Base-by-base conservation (phyloP, 352 stramenopile species). In the Globisporangium perplexum region DNA sequence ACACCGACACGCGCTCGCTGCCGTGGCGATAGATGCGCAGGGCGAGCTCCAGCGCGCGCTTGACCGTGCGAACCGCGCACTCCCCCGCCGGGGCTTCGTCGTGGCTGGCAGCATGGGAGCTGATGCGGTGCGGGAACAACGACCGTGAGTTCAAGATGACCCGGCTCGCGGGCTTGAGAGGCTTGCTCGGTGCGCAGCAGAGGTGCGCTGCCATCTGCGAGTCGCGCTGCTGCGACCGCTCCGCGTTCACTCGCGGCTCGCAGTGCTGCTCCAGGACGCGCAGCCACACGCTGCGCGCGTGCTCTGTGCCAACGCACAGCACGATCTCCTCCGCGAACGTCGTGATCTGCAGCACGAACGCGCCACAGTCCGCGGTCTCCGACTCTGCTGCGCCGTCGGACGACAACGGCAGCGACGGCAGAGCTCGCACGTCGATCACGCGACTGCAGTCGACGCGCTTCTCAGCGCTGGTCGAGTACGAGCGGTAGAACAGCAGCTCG, bases 241-340 rank as follows among this genome's bases (percentile, higher is more conserved):
- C 68, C 45, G 80, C 72, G 42, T 88, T 90, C 10, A 51, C 38
- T 14, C 68, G 60, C 20, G 64, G 62, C 17, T 71, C 59, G 53
- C 76, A 86, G n/a, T 79, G 75, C 50, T 90, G 74, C 18, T 73
- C 43, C 10, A 92, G 56, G 18, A 81, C 74, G 39, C 71, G 72
- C 26, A 92, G 62, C 81, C 81, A 92, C 18, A 75, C 62, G 55
- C 81, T 74, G 22, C 78, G 77, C 18, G 78, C 72, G 15, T 79
- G 78, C 36, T 72, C 68, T 12, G 72, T 86, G 20, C 68, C 65
- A 18, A 90, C 71, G 47, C 77, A 90, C n/a, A 92, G 52, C 18
- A 88, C 65, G 42, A 90, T 83, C 60, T 92, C 74, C 47, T 92
- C 78, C 0, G 74, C 74, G 47, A 92, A 82, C 18, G 74, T 90